Percentiles rank a stretch among this genome's conserved stretches.
phyloP scores from a whole-genome alignment of 2,329 filamentous ascomycete genomes.

The Beauveria brongniartii region DNA sequence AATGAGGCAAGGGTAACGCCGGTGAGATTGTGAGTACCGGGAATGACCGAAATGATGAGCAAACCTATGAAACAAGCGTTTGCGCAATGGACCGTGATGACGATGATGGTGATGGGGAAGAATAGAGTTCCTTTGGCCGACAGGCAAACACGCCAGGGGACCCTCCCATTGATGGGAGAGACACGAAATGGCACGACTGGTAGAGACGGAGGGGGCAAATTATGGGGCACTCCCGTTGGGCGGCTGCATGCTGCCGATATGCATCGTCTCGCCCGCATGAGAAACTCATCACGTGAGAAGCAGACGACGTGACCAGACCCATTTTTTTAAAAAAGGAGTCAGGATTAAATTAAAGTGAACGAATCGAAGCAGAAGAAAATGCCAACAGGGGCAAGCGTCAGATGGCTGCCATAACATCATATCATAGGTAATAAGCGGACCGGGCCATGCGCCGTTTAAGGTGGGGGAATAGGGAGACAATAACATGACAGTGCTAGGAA shows the following conservation, averaged over 20 bases:
- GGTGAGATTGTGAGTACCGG: neutral
- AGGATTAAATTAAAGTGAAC: neutral
- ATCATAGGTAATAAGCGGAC: neutral
- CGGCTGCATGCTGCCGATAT: constrained; percentile 8
- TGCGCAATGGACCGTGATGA: neutral
- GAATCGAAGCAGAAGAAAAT: neutral
- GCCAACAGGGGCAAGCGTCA: neutral
- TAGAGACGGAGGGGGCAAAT: neutral
- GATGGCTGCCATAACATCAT: neutral
- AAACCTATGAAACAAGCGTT: neutral
- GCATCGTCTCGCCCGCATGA: constrained; percentile 8
- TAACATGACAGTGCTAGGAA: neutral
- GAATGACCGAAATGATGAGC: neutral
- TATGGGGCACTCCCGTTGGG: constrained; percentile 6
- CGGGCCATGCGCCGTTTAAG: constrained; percentile 10
- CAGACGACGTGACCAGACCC: constrained; percentile 7
- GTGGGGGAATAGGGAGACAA: neutral
- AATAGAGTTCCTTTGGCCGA: neutral
- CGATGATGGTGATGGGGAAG: neutral
- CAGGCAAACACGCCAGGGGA: neutral
- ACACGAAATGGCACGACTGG: neutral
- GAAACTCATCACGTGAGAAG: constrained; percentile 9
- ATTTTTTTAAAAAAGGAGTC: neutral
- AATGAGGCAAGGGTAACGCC: neutral
- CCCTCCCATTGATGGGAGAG: neutral